Conservation (phyloP, 208 protist species). For the Leishmania amazonensis region DNA sequence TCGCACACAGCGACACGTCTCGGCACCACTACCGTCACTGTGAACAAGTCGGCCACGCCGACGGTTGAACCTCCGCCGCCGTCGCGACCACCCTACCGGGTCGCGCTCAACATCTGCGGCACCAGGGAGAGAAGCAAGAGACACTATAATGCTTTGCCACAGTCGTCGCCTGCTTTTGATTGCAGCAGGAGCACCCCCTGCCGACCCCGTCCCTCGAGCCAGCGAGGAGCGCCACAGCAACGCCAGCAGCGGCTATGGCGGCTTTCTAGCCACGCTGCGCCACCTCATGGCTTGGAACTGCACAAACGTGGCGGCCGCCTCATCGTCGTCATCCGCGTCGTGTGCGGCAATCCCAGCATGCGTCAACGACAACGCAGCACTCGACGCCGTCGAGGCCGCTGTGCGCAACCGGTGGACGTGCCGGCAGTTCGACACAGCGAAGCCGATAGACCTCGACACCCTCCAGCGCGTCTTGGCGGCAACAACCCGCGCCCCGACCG, state of each 20-base stretch:
- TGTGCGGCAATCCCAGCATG: not conserved
- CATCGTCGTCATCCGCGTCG: not conserved
- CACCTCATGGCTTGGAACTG: constrained; percentile 45
- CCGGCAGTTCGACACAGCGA: constrained; percentile 54
- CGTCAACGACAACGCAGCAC: constrained; percentile 2
- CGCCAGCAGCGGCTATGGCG: not conserved
- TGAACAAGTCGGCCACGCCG: not conserved
- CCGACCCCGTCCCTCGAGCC: not conserved
- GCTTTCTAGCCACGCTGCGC: constrained; percentile 33
- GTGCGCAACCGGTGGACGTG: constrained; percentile 55
- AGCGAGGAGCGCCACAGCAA: not conserved
- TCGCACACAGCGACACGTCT: not conserved
- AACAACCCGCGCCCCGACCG: constrained; percentile 68
- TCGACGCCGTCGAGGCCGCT: constrained; percentile 30
- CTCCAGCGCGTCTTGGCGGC: constrained; percentile 54
- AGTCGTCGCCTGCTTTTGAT: not conserved
- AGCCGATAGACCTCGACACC: constrained; percentile 37
- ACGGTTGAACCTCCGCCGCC: not conserved
- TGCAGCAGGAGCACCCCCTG: not conserved
- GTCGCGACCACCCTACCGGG: not conserved
- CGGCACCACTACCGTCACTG: not conserved
- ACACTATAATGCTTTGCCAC: not conserved
- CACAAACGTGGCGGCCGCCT: constrained; percentile 31
- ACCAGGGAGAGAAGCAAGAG: not conserved
- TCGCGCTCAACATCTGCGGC: not conserved